Conservation (phyloP, 495 filamentous ascomycete species). For the Lasiosphaeria miniovina region DNA sequence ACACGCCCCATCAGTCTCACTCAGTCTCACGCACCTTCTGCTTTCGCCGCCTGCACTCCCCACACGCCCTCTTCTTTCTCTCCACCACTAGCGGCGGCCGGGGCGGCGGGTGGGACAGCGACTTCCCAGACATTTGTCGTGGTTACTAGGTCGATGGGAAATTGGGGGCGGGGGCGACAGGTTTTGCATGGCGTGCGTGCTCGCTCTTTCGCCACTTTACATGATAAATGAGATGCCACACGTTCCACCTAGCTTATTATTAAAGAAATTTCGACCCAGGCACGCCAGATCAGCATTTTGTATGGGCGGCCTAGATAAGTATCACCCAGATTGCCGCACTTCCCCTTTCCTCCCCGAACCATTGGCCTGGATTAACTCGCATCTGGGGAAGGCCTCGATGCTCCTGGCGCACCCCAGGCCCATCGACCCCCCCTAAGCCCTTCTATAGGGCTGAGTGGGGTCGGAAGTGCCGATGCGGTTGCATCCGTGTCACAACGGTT, state of each 20-base stretch:
- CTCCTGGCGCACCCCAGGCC: neutral
- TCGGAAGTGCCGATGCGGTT: slow-evolving; percentile 2
- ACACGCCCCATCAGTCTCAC: too few relatives aligned
- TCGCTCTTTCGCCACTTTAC: neutral
- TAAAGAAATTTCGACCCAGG: too few relatives aligned
- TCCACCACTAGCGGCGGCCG: neutral
- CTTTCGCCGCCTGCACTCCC: slow-evolving; percentile 1
- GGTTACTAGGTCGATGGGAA: too few relatives aligned
- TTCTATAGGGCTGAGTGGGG: neutral
- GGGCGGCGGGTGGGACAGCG: neutral
- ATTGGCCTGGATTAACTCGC: too few relatives aligned
- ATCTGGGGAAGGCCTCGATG: too few relatives aligned
- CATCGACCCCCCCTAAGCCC: neutral
- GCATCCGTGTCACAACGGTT: slow-evolving; percentile 3
- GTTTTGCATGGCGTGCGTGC: neutral
- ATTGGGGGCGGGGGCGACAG: too few relatives aligned
- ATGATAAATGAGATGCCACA: too few relatives aligned
- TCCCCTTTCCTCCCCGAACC: too few relatives aligned
- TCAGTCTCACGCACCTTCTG: neutral
- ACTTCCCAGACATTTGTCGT: neutral
- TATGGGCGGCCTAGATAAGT: too few relatives aligned
- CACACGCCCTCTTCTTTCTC: neutral
- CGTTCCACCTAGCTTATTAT: too few relatives aligned
- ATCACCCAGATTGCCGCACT: too few relatives aligned
- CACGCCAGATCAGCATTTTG: too few relatives aligned